phyloP scores from a whole-genome alignment of 345 rosid species.

The Melastoma malabathricum region DNA sequence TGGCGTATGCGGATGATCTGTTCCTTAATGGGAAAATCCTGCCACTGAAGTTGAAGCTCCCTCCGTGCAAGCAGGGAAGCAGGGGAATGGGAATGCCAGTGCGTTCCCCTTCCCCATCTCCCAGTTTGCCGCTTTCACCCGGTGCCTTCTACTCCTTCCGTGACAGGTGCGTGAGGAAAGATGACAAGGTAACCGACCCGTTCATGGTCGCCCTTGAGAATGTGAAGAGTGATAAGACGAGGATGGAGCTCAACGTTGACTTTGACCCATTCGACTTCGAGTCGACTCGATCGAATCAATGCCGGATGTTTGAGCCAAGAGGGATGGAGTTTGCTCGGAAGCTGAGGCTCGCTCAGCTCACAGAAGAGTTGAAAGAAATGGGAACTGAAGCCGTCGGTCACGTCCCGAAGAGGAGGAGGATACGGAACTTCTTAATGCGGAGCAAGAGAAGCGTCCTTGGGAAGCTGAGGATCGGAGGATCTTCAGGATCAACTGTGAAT shows the following conservation, averaged over 20 bases:
- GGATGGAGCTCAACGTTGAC: not conserved
- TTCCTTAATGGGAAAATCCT: too few relatives aligned
- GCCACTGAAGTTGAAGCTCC: too few relatives aligned
- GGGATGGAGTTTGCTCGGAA: conserved; percentile 18
- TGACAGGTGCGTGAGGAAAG: too few relatives aligned
- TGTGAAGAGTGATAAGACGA: not conserved
- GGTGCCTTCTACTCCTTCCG: too few relatives aligned
- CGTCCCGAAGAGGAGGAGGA: conserved; percentile 11
- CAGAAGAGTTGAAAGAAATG: conserved; percentile 3
- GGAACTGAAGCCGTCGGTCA: not conserved
- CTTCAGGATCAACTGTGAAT: conserved; percentile 9
- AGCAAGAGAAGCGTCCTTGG: conserved; percentile 8
- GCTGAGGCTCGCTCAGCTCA: conserved; percentile 13
- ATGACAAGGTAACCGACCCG: too few relatives aligned
- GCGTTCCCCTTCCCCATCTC: too few relatives aligned
- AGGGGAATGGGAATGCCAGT: too few relatives aligned
- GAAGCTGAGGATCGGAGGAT: conserved; percentile 1
- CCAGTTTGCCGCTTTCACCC: too few relatives aligned
- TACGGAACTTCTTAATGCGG: conserved; percentile 12
- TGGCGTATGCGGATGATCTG: too few relatives aligned
- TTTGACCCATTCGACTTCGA: not conserved
- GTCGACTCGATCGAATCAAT: not conserved
- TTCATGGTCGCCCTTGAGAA: too few relatives aligned
- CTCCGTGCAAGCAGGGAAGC: too few relatives aligned
- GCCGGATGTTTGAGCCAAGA: conserved; percentile 13